Evolutionary conservation across 2,329 filamentous ascomycete species (phyloP).

Genomic region (Sporothrix pallida): DNA sequence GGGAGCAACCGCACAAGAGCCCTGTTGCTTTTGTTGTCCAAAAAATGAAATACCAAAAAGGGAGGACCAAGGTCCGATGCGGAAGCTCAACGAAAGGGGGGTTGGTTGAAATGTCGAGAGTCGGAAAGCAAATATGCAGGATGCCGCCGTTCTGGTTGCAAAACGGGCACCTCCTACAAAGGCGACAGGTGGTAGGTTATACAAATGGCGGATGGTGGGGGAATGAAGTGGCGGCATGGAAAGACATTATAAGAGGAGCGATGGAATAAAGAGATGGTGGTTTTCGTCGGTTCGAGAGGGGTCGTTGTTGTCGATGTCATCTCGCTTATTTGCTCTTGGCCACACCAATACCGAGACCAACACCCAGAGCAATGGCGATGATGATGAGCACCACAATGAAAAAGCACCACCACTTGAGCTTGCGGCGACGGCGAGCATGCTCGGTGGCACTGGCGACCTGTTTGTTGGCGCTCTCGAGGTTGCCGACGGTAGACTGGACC

Average conservation of each 20-base stretch:
- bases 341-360: conserved; percentile 59
- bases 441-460: conserved; percentile 72
- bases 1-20: neutral
- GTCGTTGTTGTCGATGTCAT: neutral
- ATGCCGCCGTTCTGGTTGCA: neutral
- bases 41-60: neutral
- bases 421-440: conserved; percentile 69
- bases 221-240: conserved; percentile 11
- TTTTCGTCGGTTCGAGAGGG: neutral
- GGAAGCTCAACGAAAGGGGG: conserved; percentile 14
- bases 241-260: neutral
- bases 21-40: conserved; percentile 14
- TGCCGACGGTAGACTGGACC: conserved; percentile 67
- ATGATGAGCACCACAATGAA: conserved; percentile 65
- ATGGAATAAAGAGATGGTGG: neutral
- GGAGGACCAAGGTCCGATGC: neutral
- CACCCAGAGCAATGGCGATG: conserved; percentile 59
- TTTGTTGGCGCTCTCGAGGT: conserved; percentile 71
- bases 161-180: neutral
- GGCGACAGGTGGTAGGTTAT: neutral
- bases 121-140: neutral
- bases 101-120: neutral
- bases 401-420: conserved; percentile 83
- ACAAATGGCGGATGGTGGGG: neutral
- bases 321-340: conserved; percentile 31